Evolutionary conservation across 306 rosid species (phyloP), one percentile per base, ranked within the genome.

Genomic region (Carpinus fangiana): DNA sequence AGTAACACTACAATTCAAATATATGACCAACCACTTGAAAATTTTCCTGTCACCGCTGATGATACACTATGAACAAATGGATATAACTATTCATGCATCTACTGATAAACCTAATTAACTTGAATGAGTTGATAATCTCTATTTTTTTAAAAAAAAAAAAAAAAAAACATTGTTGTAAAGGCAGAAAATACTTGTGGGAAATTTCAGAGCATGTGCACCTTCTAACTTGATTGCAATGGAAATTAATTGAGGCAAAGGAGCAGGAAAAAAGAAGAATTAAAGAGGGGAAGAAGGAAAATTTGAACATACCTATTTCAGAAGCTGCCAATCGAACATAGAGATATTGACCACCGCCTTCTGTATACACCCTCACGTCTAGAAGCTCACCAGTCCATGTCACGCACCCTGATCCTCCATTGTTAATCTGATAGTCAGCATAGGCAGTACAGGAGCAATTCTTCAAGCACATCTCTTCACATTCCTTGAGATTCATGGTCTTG

Each of bases 381-480:
- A 92, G 89, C 4, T 83, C 81, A 31, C 48, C 87, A 9, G 16
- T 12, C 97, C 97, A 92, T 57, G 73, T 86, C 0, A 86, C 92
- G 56, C 97, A 92, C 1, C 97, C 97, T 13, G 11, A 66, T 18
- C 91, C 93, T 13, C 90, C 92, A 36, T 73, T 73, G 0, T 13
- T 34, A 4, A 88, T 45, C 47, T 86, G 70, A 41, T 87, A 77
- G 41, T 78, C 81, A 0, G 90, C 86, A 85, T 77, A 92, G 51
- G 87, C 97, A 9, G 75, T 90, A 31, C 97, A 93, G 10, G 87
- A 83, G 77, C 97, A 93, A 47, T 89, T 81, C 86, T 45, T 72
- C 12, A 56, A 66, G 21, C 97, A 93, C 83, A 70, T 13, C 12
- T 12, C 73, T 31, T 55, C 56, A 78, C 97, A 93, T 31, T 82